Conservation (phyloP, 2,329 filamentous ascomycete genomes). For the Cryphonectria radicalis region DNA sequence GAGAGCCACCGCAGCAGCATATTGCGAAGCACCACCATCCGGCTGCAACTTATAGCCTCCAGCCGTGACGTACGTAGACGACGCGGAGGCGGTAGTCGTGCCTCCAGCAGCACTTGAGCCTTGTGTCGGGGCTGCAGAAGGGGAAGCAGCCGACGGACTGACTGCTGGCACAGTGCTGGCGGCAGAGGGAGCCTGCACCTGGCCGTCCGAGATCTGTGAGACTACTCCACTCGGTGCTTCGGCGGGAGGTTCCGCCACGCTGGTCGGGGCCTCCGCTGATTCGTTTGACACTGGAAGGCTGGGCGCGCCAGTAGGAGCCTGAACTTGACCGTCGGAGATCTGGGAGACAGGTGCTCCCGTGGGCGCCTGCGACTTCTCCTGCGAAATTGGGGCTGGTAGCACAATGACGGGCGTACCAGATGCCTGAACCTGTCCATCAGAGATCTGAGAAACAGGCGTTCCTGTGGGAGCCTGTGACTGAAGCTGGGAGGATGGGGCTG, state of each 20-base stretch:
- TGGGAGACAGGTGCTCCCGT: not conserved
- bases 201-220: conserved; percentile 7
- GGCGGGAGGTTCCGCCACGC: not conserved
- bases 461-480: not conserved
- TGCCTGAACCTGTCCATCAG: not conserved
- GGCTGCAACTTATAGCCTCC: conserved; percentile 9
- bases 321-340: conserved; percentile 8
- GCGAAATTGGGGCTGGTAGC: not conserved
- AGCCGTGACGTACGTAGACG: not conserved
- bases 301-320: not conserved
- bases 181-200: not conserved
- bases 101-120: too few relatives aligned
- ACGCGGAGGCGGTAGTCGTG: not conserved
- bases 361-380: not conserved
- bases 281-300: not conserved
- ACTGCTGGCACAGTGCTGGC: not conserved
- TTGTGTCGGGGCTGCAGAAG: not conserved
- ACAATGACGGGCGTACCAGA: not conserved
- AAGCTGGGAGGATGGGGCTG: not conserved
- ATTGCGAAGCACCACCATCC: not conserved
- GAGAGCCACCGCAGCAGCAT: not conserved
- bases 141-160: not conserved
- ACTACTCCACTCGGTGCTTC: not conserved
- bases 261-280: not conserved
- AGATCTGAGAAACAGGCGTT: not conserved